These are phyloP conservation scores for Elongisporangium prolatum DNA, from an alignment of 352 stramenopile species.

Conservation along the genomic window DNA sequence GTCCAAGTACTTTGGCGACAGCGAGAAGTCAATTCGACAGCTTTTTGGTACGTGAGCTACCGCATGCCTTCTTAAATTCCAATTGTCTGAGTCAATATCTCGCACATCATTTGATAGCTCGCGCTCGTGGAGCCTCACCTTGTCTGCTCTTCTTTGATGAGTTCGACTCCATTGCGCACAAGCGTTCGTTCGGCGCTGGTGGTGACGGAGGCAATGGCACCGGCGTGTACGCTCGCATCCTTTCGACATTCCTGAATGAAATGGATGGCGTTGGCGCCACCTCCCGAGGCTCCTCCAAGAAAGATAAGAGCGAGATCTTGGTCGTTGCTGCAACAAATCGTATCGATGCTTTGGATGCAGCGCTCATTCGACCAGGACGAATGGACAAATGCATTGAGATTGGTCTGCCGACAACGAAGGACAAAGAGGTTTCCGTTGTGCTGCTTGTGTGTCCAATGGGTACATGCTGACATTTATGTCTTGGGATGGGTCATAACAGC, in stretches of 20 bases:
- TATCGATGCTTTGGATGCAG: conserved; percentile 59
- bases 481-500: conserved; percentile 25
- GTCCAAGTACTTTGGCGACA: conserved; percentile 87
- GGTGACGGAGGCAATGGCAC: conserved; percentile 30
- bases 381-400: conserved; percentile 74
- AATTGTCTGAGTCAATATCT: neutral
- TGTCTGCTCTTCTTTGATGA: conserved; percentile 87
- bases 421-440: conserved; percentile 33
- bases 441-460: neutral
- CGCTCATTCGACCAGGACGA: conserved; percentile 67
- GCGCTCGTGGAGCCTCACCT: conserved; percentile 60
- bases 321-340: conserved; percentile 77
- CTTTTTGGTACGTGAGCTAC: conserved; percentile 51
- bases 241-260: conserved; percentile 84
- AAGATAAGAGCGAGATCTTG: conserved; percentile 36
- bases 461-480: conserved; percentile 4
- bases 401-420: conserved; percentile 37
- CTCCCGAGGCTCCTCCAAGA: conserved; percentile 13
- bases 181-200: conserved; percentile 47
- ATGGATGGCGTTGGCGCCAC: conserved; percentile 70
- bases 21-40: conserved; percentile 71
- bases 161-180: conserved; percentile 78
- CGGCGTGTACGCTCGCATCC: conserved; percentile 71
- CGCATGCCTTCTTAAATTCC: neutral
- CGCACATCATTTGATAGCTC: conserved; percentile 20